Conservation (phyloP, 2,329 filamentous ascomycete species). For the Fusarium duplospermum region DNA sequence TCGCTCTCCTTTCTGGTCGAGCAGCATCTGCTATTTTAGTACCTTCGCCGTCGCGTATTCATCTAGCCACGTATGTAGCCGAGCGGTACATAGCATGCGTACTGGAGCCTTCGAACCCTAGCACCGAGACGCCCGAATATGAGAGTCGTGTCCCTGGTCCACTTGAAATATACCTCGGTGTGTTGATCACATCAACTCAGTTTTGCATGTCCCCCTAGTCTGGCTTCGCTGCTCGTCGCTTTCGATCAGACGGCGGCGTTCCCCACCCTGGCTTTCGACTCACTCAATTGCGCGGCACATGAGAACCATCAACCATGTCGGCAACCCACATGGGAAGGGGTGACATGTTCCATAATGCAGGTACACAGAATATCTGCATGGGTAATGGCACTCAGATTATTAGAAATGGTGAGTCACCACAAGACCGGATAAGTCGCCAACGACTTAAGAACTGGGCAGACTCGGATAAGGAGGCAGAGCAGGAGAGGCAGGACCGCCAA, state of each 20-base stretch:
- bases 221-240: not conserved
- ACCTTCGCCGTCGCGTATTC: too few species aligned
- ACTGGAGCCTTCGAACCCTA: too few species aligned
- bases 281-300: not conserved
- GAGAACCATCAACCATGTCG: not conserved
- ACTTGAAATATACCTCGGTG: too few species aligned
- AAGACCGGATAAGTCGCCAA: not conserved
- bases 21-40: too few species aligned
- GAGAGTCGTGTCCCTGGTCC: too few species aligned
- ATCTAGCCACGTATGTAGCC: too few species aligned
- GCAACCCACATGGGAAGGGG: not conserved
- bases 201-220: not conserved
- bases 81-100: not conserved
- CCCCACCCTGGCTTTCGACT: not conserved
- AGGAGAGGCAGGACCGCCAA: not conserved
- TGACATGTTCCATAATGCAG: not conserved
- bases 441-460: not conserved
- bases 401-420: not conserved
- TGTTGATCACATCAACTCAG: not conserved
- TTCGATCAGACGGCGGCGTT: not conserved
- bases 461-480: not conserved
- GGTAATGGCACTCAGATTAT: not conserved
- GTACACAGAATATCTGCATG: not conserved
- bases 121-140: not conserved
- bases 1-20: too few species aligned